A percentile compares a stretch with the other conserved stretches of the same genome.
Evolutionary conservation across 73 alveolate species (phyloP).

Genomic region (Paramecium octaurelia): DNA sequence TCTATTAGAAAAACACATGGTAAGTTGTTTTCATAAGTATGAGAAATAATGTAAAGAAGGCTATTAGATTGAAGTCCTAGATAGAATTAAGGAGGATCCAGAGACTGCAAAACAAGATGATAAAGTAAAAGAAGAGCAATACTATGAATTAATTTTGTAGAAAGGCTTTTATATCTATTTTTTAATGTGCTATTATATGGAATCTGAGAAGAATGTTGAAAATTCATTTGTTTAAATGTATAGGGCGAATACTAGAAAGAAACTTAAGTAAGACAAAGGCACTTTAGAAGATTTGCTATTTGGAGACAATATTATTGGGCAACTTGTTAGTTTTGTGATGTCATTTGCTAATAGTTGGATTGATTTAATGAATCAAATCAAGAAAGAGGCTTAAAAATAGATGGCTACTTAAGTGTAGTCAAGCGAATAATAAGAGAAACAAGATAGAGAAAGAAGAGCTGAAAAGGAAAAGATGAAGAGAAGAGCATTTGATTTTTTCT

Average conservation of each 20-base stretch:
- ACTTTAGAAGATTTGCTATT: slow-evolving; percentile 59
- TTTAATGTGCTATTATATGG: slow-evolving; percentile 49
- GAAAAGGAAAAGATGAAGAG: slow-evolving; percentile 3
- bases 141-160: slow-evolving; percentile 8
- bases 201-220: slow-evolving; percentile 40
- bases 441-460: slow-evolving; percentile 18
- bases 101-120: not conserved
- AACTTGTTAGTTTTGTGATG: slow-evolving; percentile 59
- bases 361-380: slow-evolving; percentile 36
- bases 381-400: not conserved
- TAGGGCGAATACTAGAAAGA: not conserved
- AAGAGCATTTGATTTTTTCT: slow-evolving; percentile 51
- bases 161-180: slow-evolving; percentile 55
- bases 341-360: slow-evolving; percentile 50
- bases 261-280: not conserved
- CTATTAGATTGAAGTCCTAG: not conserved
- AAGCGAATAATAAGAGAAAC: slow-evolving; percentile 7
- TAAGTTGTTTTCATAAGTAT: slow-evolving; percentile 42
- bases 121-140: slow-evolving; percentile 21
- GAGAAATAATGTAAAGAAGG: slow-evolving; percentile 48
- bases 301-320: slow-evolving; percentile 62
- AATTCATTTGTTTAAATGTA: slow-evolving; percentile 61
- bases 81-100: slow-evolving; percentile 21
- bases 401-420: slow-evolving; percentile 1
- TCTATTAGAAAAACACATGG: slow-evolving; percentile 56